Evolutionary conservation across 495 filamentous ascomycete genomes (phyloP), one percentile per base, ranked within the genome.

Genomic region (Aspergillus panamensis): DNA sequence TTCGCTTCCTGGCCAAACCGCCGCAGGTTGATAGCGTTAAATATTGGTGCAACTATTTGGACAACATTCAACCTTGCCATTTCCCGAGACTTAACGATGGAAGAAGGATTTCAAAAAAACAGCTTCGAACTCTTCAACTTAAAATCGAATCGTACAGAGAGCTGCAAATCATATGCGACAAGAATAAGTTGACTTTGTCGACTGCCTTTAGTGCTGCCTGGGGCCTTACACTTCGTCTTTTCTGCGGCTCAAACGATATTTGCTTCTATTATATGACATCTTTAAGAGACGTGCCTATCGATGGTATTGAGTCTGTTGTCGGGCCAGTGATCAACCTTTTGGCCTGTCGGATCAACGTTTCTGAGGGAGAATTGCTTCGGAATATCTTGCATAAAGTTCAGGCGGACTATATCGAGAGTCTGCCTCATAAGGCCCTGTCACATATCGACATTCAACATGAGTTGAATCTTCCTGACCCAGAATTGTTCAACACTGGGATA

Each of bases 301-400:
- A 75, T 31, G 70, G 66, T 1, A 67, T 81, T 13, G 75, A 82
- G 29, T 69, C 74, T 10, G 72, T 79, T 37, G 71, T 82, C 44
- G 82, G 82, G 13, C 76, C 79, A 3, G 73, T 82, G 1, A 81
- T 85, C 19, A 83, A 82, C 43, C 76, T 83, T 49, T 69, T 82
- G 48, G 67, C 80, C 20, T 82, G 82, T 32, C 40, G 53, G 8
- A 55, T 55, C 16, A 48, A 37, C 5, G 30, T 55, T 16, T 21
- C 53, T 13, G 29, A 55, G 6, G 16, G 31, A 19, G 42, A 19
- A 13, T 19, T 25, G 8, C 57, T 59, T 16, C 43, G 59, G 1
- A 19, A 20, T 37, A 55, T 76, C 4, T 52, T 80, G 19, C 52
- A 70, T 6, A 57, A 70, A 32, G 64, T 83, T 17, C 82, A 85